A percentile compares a stretch with the other conserved stretches of the same genome.
Evolutionary conservation across 805 yeast species (phyloP).

Genomic region (Kazachstania africana): DNA sequence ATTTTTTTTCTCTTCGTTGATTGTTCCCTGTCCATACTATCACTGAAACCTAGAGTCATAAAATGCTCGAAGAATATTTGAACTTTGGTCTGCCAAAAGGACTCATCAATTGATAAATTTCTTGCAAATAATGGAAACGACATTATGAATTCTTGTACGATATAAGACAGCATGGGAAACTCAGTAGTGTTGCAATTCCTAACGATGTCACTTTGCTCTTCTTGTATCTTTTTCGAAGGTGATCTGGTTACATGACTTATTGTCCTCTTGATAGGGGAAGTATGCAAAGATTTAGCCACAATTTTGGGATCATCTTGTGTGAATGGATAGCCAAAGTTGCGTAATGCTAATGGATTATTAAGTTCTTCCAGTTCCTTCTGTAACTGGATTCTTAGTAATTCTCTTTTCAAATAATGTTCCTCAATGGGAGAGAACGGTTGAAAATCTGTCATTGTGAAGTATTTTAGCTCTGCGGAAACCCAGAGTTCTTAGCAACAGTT

Average conservation of each 20-base stretch:
- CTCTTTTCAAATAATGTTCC: constrained; percentile 82
- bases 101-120: constrained; percentile 32
- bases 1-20: constrained; percentile 58
- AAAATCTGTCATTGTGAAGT: no score
- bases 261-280: background rate
- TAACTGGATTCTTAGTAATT: constrained; percentile 53
- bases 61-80: constrained; percentile 77
- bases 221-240: background rate
- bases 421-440: constrained; percentile 42
- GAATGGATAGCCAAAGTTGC: constrained; percentile 74
- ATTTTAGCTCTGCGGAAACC: background rate
- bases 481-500: no score
- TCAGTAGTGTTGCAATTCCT: constrained; percentile 16
- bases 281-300: background rate
- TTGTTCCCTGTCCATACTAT: constrained; percentile 65
- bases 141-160: constrained; percentile 49
- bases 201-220: background rate
- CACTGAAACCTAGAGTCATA: constrained; percentile 58
- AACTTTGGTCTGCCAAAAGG: constrained; percentile 70
- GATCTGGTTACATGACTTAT: background rate
- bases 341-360: constrained; percentile 49
- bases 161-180: constrained; percentile 60
- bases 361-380: constrained; percentile 49
- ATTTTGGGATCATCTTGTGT: constrained; percentile 32
- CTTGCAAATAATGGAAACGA: constrained; percentile 65